These are phyloP conservation scores for Blastobotrys indianensis DNA, from an alignment of 1,139 yeast genomes.

Conservation along the genomic window DNA sequence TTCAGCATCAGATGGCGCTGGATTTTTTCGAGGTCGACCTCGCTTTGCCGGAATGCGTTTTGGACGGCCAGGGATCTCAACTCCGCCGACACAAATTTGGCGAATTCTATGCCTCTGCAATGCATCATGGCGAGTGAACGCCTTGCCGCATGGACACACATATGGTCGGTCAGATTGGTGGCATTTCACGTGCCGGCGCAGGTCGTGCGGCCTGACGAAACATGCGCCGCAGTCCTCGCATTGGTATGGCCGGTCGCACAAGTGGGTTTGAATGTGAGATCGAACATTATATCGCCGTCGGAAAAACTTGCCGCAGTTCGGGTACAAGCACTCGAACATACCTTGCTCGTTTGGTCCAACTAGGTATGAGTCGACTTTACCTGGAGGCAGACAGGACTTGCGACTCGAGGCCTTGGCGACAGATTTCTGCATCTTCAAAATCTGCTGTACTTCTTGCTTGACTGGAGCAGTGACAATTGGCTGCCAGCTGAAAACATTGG, in stretches of 20 bases:
- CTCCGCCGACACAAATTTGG: conserved; percentile 72
- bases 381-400: conserved; percentile 75
- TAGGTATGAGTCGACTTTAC: conserved; percentile 79
- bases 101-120: conserved; percentile 73
- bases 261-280: conserved; percentile 94
- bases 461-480: conserved; percentile 34
- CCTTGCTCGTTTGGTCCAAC: conserved; percentile 68
- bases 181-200: conserved; percentile 83
- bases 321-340: conserved; percentile 64
- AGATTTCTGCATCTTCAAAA: conserved; percentile 29
- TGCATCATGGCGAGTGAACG: conserved; percentile 86
- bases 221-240: conserved; percentile 57
- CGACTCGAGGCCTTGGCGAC: conserved; percentile 28
- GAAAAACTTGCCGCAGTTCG: conserved; percentile 77
- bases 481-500: conserved; percentile 32
- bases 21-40: conserved; percentile 29
- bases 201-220: conserved; percentile 87
- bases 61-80: conserved; percentile 37
- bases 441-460: conserved; percentile 29
- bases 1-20: conserved; percentile 10
- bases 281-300: conserved; percentile 90
- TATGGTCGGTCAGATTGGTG: conserved; percentile 67
- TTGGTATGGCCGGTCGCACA: conserved; percentile 81
- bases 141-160: conserved; percentile 86
- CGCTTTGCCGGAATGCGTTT: conserved; percentile 29